Percentiles rank a stretch among this genome's conserved stretches.
These are phyloP conservation scores for Histomonas meleagridis DNA, from an alignment of 208 protist genomes.

Conservation along the genomic window DNA sequence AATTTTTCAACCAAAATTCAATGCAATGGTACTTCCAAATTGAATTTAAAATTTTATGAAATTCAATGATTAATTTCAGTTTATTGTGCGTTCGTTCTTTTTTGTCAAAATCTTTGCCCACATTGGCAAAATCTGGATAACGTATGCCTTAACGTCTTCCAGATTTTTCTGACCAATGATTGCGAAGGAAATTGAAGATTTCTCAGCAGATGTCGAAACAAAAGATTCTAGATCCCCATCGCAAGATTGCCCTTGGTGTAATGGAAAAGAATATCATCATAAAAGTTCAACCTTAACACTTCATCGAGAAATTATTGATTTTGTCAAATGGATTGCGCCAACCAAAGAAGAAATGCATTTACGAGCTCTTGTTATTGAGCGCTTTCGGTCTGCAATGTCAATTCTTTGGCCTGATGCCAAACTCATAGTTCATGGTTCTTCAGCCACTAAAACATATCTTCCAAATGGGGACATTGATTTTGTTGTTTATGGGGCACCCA, in stretches of 20 bases:
- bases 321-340: background rate
- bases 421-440: background rate
- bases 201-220: background rate
- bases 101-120: no score
- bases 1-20: no score
- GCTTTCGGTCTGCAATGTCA: background rate
- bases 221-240: background rate
- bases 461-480: conserved; percentile 7
- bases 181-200: background rate
- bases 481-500: background rate
- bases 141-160: no score
- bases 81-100: no score
- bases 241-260: background rate
- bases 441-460: conserved; percentile 8
- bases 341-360: background rate
- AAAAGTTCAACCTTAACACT: background rate
- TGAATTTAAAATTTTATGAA: no score
- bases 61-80: no score
- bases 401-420: background rate
- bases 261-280: background rate
- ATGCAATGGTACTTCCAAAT: no score
- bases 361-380: background rate
- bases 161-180: background rate
- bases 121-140: no score
- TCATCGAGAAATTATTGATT: conserved; percentile 27